Percentiles rank a stretch among this genome's conserved stretches.
These are phyloP conservation scores for Pythium dissimile DNA, from an alignment of 352 stramenopile genomes.

Conservation along the genomic window DNA sequence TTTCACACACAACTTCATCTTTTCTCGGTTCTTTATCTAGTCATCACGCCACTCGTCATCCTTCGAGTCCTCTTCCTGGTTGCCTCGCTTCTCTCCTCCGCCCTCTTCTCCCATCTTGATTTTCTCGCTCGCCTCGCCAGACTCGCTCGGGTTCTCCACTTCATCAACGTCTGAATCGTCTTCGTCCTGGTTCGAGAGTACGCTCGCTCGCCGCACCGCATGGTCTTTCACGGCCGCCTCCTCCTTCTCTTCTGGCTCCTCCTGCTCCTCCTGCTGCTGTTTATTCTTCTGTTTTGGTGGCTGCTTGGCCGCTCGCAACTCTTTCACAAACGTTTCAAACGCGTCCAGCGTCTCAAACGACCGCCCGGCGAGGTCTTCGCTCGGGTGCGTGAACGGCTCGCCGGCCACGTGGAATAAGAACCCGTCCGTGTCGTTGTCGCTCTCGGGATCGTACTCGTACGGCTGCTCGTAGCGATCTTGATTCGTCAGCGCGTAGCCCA, in stretches of 20 bases:
- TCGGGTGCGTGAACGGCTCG: slow-evolving; percentile 54
- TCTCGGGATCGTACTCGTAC: slow-evolving; percentile 21
- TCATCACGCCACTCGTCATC: too few species aligned
- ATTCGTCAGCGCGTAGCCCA: neutral
- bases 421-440: slow-evolving; percentile 9
- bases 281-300: neutral
- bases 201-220: neutral
- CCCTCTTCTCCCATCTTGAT: neutral
- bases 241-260: neutral
- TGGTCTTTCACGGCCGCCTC: neutral
- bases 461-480: slow-evolving; percentile 23
- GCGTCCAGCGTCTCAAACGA: slow-evolving; percentile 43
- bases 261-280: neutral
- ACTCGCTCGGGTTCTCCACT: neutral
- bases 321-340: slow-evolving; percentile 52
- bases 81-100: neutral
- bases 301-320: slow-evolving; percentile 24
- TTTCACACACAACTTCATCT: neutral
- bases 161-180: neutral
- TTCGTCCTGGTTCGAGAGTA: slow-evolving; percentile 11
- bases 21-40: too few species aligned
- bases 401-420: slow-evolving; percentile 53
- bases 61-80: neutral
- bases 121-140: neutral
- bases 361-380: slow-evolving; percentile 40